Base-by-base conservation (phyloP, 2,329 filamentous ascomycete genomes). In the Penicillium sp. region DNA sequence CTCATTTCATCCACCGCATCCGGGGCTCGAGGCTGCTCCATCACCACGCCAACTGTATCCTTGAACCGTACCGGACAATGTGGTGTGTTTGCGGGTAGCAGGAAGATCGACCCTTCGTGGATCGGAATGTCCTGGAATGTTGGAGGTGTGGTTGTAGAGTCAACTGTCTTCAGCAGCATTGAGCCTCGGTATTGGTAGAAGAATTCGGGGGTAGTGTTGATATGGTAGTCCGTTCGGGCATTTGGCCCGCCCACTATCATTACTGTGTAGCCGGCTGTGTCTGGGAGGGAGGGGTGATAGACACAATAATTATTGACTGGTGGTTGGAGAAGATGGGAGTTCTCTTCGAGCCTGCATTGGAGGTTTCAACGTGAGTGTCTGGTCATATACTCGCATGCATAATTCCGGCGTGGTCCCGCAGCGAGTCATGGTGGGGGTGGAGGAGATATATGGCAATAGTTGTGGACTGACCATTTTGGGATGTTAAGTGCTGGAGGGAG, bases 241-340 rank as follows among this genome's bases (percentile, higher is more conserved):
- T 97, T 97, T 68, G 94, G 94, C 11, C 94, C 94, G 71, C 94
- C 94, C 59, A 99, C 92, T 66, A 96, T 92, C 89, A 79, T 79
- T 59, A 92, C 92, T 69, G 97, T 97, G 73, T 95, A 92, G 29
- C 94, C 94, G 69, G 92, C 90, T 58, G 97, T 94, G 62, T 93
- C 90, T 80, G 71, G 67, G 5, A 69, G 71, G 38, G 74, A 73
- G 3, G 72, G 71, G 71, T 96, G 89, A 79, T 96, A 96, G 68
- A 97, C 91, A 78, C 92, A 97, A 80, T 94, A 95, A 79, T 97
- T 97, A 79, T 97, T 97, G 69, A 97, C 87, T 1, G 94, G 94
- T 0, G 94, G 94, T 73, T 96, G 86, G 54, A 97, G 85, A 58
- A 97, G 87, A 72, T 97, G 92, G 0, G 89, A 88, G 76, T 97